These are phyloP conservation scores for Kwoniella bestiolae DNA, from an alignment of 768 basidiomycete genomes.

Conservation along the genomic window DNA sequence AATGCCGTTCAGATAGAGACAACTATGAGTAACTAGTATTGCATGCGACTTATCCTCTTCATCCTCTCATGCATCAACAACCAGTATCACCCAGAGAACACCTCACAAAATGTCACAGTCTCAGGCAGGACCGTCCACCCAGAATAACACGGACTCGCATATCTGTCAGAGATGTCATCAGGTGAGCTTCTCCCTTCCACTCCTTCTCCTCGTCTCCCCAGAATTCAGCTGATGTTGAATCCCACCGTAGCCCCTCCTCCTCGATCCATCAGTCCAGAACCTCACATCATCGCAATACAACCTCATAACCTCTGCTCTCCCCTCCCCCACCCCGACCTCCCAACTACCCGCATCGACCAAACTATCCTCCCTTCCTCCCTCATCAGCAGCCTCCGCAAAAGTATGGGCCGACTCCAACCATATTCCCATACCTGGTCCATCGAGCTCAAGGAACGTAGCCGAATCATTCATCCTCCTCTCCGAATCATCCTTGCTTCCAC, in stretches of 20 bases:
- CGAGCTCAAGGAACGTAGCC: no score
- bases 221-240: neutral
- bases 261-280: constrained; percentile 89
- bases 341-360: constrained; percentile 55
- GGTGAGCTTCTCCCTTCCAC: constrained; percentile 25
- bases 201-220: neutral
- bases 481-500: constrained; percentile 60
- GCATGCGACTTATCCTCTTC: no score
- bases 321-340: constrained; percentile 58
- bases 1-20: no score
- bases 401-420: constrained; percentile 47
- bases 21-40: no score
- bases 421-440: no score
- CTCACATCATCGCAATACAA: constrained; percentile 85
- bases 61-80: no score
- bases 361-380: constrained; percentile 59
- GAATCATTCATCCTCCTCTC: constrained; percentile 45
- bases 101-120: neutral
- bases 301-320: constrained; percentile 75
- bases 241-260: constrained; percentile 70
- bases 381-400: constrained; percentile 49
- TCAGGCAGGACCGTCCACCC: neutral
- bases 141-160: constrained; percentile 11
- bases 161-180: constrained; percentile 51
- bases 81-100: no score